Base-by-base conservation (phyloP, 2,329 filamentous ascomycete species). In the Neofusicoccum kwambonambiense region DNA sequence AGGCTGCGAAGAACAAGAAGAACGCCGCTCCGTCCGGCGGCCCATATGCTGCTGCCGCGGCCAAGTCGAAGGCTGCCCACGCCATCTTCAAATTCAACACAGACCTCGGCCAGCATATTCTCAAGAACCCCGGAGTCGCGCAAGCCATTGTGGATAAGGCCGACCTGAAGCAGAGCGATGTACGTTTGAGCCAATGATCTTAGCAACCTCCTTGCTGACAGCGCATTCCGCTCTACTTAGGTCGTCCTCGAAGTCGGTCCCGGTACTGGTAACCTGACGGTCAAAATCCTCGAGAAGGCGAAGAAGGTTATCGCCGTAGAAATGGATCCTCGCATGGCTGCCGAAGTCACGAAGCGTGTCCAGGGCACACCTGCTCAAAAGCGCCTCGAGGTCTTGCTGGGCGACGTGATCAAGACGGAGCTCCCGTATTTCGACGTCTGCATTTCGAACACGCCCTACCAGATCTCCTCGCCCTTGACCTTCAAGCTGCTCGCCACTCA, bases 281-380 rank as follows among this genome's bases (percentile, higher is more conserved):
- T 95, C 31, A 86, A 92, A 66, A 97, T 98, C 67, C 82, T 98
- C 31, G 91, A 95, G 72, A 90, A 92, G 68, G 92, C 92, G 22
- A 93, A 93, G 77, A 91, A 91, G 66, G 86, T 88, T 63, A 91
- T 93, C 58, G 91, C 91, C 3, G 91, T 97, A 58, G 95, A 99
- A 81, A 85, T 97, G 76, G 95, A 99, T 79, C 93, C 95, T 19
- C 86, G 95, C 74, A 98, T 98, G 95, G 93, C 92, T 12, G 94
- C 94, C 66, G 95, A 98, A 80, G 86, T 97, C 68, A 95, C 92
- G 51, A 93, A 96, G 80, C 90, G 94, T 72, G 93, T 98, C 8
- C 93, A 97, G 78, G 93, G 92, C 19, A 96, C 89, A 49, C 92
- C 93, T 0, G 86, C 90, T 70, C 89, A 91, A 75, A 93, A 92